Percentiles rank a stretch among this genome's conserved stretches.
Conservation (phyloP, 2,329 filamentous ascomycete species). For the Colletotrichum musae region DNA sequence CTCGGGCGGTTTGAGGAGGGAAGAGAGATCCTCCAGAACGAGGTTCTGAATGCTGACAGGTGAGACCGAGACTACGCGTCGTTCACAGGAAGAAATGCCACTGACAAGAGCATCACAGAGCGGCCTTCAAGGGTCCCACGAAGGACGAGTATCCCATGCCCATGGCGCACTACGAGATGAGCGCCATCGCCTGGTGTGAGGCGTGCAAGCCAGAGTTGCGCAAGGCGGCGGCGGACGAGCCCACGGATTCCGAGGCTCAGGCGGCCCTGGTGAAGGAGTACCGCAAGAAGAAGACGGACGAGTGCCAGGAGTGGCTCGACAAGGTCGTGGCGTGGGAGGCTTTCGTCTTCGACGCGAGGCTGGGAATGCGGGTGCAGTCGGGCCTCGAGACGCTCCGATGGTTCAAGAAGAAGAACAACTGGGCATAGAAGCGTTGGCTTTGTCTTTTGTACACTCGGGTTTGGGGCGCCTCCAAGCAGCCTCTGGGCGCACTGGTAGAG, state of each 20-base stretch:
- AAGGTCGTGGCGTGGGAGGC: constrained; percentile 79
- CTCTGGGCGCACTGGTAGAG: constrained; percentile 19
- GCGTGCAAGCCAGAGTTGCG: constrained; percentile 57
- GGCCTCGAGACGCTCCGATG: constrained; percentile 76
- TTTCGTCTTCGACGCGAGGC: constrained; percentile 81
- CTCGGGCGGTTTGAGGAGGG: constrained; percentile 76
- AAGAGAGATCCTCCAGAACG: constrained; percentile 72
- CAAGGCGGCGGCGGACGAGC: constrained; percentile 51
- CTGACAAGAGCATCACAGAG: constrained; percentile 50
- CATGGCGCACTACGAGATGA: constrained; percentile 88
- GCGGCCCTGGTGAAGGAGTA: constrained; percentile 53
- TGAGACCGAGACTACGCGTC: constrained; percentile 48
- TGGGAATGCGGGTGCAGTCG: constrained; percentile 81
- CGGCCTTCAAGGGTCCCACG: constrained; percentile 69
- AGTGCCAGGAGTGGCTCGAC: constrained; percentile 76
- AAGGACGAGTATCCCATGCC: constrained; percentile 81
- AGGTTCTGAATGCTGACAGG: constrained; percentile 77
- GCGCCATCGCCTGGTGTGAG: constrained; percentile 84
- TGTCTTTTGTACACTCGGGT: background rate
- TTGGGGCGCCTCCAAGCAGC: background rate
- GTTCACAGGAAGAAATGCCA: background rate
- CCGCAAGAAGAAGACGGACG: constrained; percentile 65
- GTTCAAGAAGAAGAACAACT: constrained; percentile 61
- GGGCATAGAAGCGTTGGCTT: constrained; percentile 17
- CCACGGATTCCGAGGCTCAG: constrained; percentile 31